Percentiles rank a stretch among this genome's conserved stretches.
Conservation (phyloP, 2,329 filamentous ascomycete genomes). For the Sphaerostilbella broomeana region DNA sequence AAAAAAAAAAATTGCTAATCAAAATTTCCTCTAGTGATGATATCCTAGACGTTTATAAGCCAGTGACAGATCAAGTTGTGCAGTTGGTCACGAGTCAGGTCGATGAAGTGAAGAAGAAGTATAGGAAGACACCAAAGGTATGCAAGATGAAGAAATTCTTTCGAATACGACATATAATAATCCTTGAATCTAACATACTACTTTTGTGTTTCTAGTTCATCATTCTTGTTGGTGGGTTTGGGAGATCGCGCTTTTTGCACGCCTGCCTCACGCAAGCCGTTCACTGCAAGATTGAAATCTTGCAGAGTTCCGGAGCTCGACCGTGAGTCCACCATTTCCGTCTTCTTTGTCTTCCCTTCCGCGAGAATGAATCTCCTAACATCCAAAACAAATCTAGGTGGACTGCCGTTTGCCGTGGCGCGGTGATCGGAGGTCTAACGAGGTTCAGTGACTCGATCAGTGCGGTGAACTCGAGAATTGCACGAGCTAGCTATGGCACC, state of each 20-base stretch:
- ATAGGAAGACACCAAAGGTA: conserved; percentile 22
- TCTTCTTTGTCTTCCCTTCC: too few species aligned
- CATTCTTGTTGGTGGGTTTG: conserved; percentile 35
- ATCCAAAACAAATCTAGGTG: conserved; percentile 27
- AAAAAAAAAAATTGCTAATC: neutral
- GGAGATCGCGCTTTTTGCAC: conserved; percentile 25
- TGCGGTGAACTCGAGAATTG: conserved; percentile 19
- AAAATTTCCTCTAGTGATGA: conserved; percentile 16
- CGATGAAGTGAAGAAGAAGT: conserved; percentile 13
- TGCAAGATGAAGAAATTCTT: neutral
- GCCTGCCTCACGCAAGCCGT: conserved; percentile 12
- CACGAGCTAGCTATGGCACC: conserved; percentile 25
- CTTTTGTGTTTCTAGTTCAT: conserved; percentile 25
- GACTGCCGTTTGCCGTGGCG: conserved; percentile 30
- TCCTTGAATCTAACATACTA: too few species aligned
- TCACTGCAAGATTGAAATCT: conserved; percentile 14
- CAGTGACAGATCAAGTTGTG: conserved; percentile 16
- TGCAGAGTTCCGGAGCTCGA: conserved; percentile 24
- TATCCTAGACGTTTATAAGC: conserved; percentile 19
- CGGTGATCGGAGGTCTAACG: conserved; percentile 22
- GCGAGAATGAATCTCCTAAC: too few species aligned
- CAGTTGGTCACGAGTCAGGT: conserved; percentile 22
- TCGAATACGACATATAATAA: too few species aligned
- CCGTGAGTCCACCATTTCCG: conserved; percentile 33
- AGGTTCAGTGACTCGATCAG: neutral